Percentiles rank a stretch among this genome's conserved stretches.
phyloP scores from a whole-genome alignment of 2,329 filamentous ascomycete genomes.

The Fusarium multiceps region DNA sequence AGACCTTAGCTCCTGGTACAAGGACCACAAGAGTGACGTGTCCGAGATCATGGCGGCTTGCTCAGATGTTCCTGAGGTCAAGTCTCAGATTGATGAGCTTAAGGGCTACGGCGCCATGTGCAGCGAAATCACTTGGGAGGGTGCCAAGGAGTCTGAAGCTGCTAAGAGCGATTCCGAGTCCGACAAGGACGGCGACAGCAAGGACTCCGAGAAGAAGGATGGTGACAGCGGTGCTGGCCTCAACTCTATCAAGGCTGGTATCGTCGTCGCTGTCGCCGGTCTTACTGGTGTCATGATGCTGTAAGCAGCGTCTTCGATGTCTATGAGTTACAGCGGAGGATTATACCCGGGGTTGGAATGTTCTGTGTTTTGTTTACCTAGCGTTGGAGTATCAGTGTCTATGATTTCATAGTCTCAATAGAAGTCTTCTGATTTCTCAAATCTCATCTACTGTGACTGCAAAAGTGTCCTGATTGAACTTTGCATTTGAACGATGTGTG shows the following conservation, averaged over 20 bases:
- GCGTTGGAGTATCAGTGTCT: constrained; percentile 6
- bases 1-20: constrained; percentile 41
- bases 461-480: neutral
- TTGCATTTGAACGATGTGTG: neutral
- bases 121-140: constrained; percentile 19
- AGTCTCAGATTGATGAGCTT: constrained; percentile 4
- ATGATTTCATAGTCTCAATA: neutral
- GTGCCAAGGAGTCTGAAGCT: constrained; percentile 17
- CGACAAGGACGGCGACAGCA: neutral
- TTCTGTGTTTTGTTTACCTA: neutral
- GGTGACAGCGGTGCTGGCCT: constrained; percentile 12
- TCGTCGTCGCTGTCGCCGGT: constrained; percentile 19
- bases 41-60: constrained; percentile 42
- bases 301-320: neutral
- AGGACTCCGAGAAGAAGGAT: constrained; percentile 5
- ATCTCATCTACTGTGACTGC: too few relatives aligned
- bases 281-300: constrained; percentile 34
- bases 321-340: neutral
- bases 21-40: constrained; percentile 27
- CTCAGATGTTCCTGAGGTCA: constrained; percentile 45
- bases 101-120: constrained; percentile 13
- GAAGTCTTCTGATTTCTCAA: neutral
- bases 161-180: constrained; percentile 3
- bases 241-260: constrained; percentile 23
- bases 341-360: neutral